Base-by-base conservation (phyloP, 495 filamentous ascomycete genomes). In the Pseudomonodictys pantanalensis region DNA sequence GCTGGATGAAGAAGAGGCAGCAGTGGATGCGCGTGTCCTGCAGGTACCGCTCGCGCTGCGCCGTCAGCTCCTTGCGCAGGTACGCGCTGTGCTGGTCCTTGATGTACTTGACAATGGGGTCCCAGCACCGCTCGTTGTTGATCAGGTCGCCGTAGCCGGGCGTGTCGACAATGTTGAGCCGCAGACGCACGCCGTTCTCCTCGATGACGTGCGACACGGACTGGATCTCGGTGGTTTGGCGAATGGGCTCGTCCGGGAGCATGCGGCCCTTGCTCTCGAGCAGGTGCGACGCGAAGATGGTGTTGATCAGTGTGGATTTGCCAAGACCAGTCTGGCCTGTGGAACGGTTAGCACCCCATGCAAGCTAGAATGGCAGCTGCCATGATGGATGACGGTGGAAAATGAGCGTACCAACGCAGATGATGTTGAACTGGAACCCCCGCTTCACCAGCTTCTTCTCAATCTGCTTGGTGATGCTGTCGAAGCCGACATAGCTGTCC, bases 51-150 rank as follows among this genome's bases (percentile, higher is more conserved):
- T 99, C 93, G 75, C 93, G 89, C 81, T 99, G 95, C 64, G 93
- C 93, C n/a, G 93, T 97, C 66, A 99, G 91, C 72, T 99, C 93
- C 81, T 99, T 99, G 74, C 95, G 88, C 47, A 99, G 89, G 78
- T 96, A 99, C 67, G 95, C 91, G n/a, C 90, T 95, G 80, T 99
- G 95, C 79, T 99, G 93, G 77, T 99, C 95, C 81, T 99, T 99
- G 82, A 99, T 99, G 78, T 99, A 99, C 79, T 97, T 97, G 78
- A 99, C 92, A 72, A 99, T 99, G 48, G 95, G 87, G 68, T 90
- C 87, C 87, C 87, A 90, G 76, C 87, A 90, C 80, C 87, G 80
- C 70, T 90, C 87, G 61, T 90, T 90, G 76, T 90, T 90, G 59
- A 90, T 85, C 71, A 89, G 85, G 66, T 90, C 87, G 64, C 87